Evolutionary conservation across 495 filamentous ascomycete species (phyloP), one percentile per base, ranked within the genome.

Genomic region (Tetracladium setigerum): DNA sequence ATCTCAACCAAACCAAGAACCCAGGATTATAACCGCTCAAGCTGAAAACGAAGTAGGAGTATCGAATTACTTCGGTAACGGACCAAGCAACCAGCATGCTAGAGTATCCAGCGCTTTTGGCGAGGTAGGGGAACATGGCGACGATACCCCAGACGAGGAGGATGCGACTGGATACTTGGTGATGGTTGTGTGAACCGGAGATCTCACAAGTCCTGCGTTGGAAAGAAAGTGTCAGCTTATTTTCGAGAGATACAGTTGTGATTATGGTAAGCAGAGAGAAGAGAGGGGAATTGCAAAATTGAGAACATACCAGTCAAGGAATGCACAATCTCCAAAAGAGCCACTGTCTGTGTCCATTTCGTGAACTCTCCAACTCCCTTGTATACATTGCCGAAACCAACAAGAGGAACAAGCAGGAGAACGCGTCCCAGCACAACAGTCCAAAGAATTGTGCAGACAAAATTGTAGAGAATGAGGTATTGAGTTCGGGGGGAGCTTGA

Each of bases 391-490:
- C 54, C 58, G 60, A 76, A 73, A 41, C 80, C 74, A 14, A 70
- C 66, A 11, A 76, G 59, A 33, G 80, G 66, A 13, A 68, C 66
- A 12, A 45, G 47, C 30, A 66, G 41, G 34, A 68, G 54, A 17
- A 64, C 53, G 39, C 83, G 79, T 41, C 74, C 68, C 44, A 95
- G 73, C 44, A 92, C 78, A 22, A 71, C 72, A 14, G 72, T 58
- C 92, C 92, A 98, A 49, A 89, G 73, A 36, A 81, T 45, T 45
- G 86, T 79, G 53, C 78, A 88, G 50, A 82, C 55, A 53, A 78
- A 67, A 64, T 96, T 98, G 78, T 96, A 98, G 59, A 77, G 62
- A 62, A 85, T 74, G 34, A 96, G 79, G 69, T 95, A 95, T 56
- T 62, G 68, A 41, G 66, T 76, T 51, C 70, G 74, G 55, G 51